phyloP scores from a whole-genome alignment of 192 early-diverging fungal species.

The Backusella macrospora region DNA sequence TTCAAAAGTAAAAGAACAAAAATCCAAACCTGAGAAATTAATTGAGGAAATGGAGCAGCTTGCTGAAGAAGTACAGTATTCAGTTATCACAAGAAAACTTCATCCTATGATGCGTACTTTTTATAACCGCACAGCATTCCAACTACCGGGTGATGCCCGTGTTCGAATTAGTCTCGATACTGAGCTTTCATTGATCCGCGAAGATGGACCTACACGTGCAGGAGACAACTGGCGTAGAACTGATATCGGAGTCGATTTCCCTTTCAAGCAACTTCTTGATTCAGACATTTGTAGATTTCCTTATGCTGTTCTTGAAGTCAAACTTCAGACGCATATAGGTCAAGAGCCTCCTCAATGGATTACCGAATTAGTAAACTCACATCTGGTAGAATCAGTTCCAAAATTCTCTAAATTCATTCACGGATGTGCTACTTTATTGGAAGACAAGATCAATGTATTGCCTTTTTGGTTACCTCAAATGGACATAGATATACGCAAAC shows the following conservation, averaged over 20 bases:
- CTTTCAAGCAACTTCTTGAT: constrained; percentile 86
- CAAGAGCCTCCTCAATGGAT: constrained; percentile 94
- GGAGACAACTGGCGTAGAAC: constrained; percentile 95
- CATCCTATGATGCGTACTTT: constrained; percentile 89
- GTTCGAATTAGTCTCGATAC: constrained; percentile 98
- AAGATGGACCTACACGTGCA: constrained; percentile 73
- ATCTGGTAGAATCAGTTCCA: constrained; percentile 90
- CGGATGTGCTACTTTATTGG: constrained; percentile 84
- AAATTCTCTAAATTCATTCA: constrained; percentile 99
- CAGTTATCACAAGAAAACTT: constrained; percentile 71
- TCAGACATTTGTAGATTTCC: constrained; percentile 90
- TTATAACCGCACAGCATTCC: constrained; percentile 99
- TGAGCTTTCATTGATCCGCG: constrained; percentile 94
- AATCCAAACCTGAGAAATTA: constrained; percentile 80
- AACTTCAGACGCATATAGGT: constrained; percentile 92
- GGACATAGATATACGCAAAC: constrained; percentile 90
- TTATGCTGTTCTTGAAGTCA: constrained; percentile 98
- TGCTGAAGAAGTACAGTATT: constrained; percentile 72
- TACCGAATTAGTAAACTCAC: constrained; percentile 82
- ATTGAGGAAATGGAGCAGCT: constrained; percentile 73
- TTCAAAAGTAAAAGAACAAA: constrained; percentile 76
- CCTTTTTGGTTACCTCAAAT: constrained; percentile 97
- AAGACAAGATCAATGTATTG: constrained; percentile 79
- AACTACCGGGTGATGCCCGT: constrained; percentile 95
- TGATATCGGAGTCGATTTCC: constrained; percentile 88